A percentile compares a stretch with the other conserved stretches of the same genome.
These are phyloP conservation scores for Rhizopogon rudus DNA, from an alignment of 768 basidiomycete species.

Conservation along the genomic window DNA sequence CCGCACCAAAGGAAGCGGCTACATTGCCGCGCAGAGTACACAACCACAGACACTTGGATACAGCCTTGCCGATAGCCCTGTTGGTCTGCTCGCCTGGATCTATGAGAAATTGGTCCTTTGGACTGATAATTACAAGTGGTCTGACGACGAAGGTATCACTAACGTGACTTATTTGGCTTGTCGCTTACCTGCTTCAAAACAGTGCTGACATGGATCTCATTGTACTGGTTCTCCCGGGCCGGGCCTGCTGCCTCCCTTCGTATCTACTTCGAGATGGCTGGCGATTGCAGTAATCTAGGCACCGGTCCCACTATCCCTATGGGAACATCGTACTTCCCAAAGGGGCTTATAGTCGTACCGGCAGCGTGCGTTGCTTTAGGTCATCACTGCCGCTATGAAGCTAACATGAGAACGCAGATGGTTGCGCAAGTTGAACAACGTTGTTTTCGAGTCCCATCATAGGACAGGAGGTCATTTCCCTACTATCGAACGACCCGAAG, in stretches of 20 bases:
- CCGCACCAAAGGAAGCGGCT: constrained; percentile 22
- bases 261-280: constrained; percentile 49
- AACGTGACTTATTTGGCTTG: neutral
- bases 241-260: constrained; percentile 54
- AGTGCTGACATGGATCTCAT: constrained; percentile 59
- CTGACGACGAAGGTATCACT: constrained; percentile 49
- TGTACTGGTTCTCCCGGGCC: constrained; percentile 54
- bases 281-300: neutral
- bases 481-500: constrained; percentile 43
- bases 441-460: constrained; percentile 47
- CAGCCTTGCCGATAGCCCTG: constrained; percentile 50
- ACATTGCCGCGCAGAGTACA: constrained; percentile 29
- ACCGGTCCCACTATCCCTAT: constrained; percentile 30
- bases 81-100: constrained; percentile 49
- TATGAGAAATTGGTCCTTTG: constrained; percentile 46
- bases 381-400: neutral
- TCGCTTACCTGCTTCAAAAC: constrained; percentile 2
- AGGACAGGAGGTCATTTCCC: constrained; percentile 56
- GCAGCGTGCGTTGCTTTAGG: constrained; percentile 29
- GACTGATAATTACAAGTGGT: constrained; percentile 53
- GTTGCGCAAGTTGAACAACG: constrained; percentile 29
- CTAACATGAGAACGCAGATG: constrained; percentile 32
- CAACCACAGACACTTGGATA: constrained; percentile 54
- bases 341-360: constrained; percentile 35
- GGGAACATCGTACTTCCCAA: constrained; percentile 49